Percentiles rank a stretch among this genome's conserved stretches.
Evolutionary conservation across 2,329 filamentous ascomycete species (phyloP).

Genomic region (Plectosphaerella sp.): DNA sequence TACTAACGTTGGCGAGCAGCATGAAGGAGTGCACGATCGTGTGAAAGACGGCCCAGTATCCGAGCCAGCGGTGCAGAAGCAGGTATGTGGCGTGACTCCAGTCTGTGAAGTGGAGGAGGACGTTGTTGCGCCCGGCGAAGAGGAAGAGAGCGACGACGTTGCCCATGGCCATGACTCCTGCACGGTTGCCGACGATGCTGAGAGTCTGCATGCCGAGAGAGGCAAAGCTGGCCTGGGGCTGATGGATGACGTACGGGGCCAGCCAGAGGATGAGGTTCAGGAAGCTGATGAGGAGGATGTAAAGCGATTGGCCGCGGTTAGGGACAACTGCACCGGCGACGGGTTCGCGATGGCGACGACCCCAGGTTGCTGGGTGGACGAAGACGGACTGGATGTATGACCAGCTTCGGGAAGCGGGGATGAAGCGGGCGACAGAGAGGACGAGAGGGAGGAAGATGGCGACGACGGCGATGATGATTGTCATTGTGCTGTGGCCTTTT

Average conservation of each 20-base stretch:
- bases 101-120: constrained; percentile 27
- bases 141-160: constrained; percentile 26
- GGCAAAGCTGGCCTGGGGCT: constrained; percentile 16
- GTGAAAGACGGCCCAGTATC: constrained; percentile 17
- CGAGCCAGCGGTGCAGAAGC: constrained; percentile 30
- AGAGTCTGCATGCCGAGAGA: constrained; percentile 18
- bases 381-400: constrained; percentile 15
- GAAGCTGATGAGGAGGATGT: constrained; percentile 32
- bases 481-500: constrained; percentile 15
- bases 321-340: constrained; percentile 22
- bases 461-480: constrained; percentile 18
- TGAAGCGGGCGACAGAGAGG: constrained; percentile 22
- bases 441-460: constrained; percentile 18
- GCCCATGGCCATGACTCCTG: constrained; percentile 27
- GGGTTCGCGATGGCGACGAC: constrained; percentile 16
- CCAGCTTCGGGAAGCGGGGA: constrained; percentile 12
- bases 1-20: constrained; percentile 13
- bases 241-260: constrained; percentile 19
- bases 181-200: constrained; percentile 24
- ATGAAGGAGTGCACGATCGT: constrained; percentile 26
- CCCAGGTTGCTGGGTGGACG: constrained; percentile 20
- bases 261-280: constrained; percentile 30
- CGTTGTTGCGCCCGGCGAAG: constrained; percentile 29
- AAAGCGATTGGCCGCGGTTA: constrained; percentile 37
- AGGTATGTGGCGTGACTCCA: constrained; percentile 31